Base-by-base conservation (phyloP, 176 grass and related monocot genomes). In the Typha latifolia region DNA sequence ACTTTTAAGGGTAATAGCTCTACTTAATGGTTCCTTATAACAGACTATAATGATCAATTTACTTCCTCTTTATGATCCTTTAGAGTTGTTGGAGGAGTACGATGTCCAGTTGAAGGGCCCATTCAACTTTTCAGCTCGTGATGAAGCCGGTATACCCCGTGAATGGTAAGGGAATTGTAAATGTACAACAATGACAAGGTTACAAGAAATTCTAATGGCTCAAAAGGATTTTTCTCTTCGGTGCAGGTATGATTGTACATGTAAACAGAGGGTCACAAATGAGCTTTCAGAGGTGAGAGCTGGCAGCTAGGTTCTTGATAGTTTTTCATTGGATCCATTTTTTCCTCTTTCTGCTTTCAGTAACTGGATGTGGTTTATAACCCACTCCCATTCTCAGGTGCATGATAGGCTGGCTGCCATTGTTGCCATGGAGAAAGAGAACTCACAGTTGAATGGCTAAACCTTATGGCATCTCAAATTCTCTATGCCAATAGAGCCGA, bases 351-450 rank as follows among this genome's bases (percentile, higher is more conserved):
- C n/a, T 16, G 52, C 52, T 57, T 20, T 20, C 50, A 24, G 12
- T 20, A 63, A 26, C 19, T 13, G 16, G n/a, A 14, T n/a, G 24
- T 7, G 24, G 14, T 32, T 12, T 16, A 43, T 29, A 29, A 29
- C 27, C 3, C 27, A 37, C 15, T 43, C 20, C 13, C 50, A 56
- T 63, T 68, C 20, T 14, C 79, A 99, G 94, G 89, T 90, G 48
- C 86, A 99, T 51, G 81, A 90, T 72, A 90, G 94, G 71, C 71
- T 99, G 82, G 81, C 83, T 59, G 66, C 14, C 63, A 78, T 99
- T 84, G 82, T 99, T 79, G 82, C 81, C 72, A 83, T 93, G 86
- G 94, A 93, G 67, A 90, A 82, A 70, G 81, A 87, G 69, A 99
- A 85, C 67, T 71, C 89, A 55, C 79, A 62, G 24, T 64, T 72